Percentiles rank a stretch among this genome's conserved stretches.
These are phyloP conservation scores for Penicillium malachiteum DNA, from an alignment of 495 filamentous ascomycete species.

Conservation along the genomic window DNA sequence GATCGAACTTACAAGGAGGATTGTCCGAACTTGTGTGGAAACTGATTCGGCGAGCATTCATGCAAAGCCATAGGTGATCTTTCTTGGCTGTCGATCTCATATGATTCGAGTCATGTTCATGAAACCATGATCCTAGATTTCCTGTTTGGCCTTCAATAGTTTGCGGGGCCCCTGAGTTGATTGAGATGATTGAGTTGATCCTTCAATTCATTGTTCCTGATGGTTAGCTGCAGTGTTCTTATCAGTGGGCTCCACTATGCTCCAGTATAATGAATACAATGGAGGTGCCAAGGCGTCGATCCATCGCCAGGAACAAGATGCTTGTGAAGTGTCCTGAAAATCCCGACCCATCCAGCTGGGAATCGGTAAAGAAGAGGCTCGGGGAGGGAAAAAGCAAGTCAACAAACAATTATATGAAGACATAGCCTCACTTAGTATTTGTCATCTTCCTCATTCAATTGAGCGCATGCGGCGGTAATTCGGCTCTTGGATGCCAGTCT, in stretches of 20 bases:
- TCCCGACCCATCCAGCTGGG: too few species aligned
- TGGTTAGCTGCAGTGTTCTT: not conserved
- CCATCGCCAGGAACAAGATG: not conserved
- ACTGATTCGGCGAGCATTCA: too few species aligned
- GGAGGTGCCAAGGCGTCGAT: not conserved
- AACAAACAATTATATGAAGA: too few species aligned
- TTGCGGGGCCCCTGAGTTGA: not conserved
- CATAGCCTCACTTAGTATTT: not conserved
- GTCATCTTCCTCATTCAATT: conserved; percentile 12
- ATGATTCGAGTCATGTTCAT: conserved; percentile 7
- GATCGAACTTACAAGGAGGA: not conserved
- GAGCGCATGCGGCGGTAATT: conserved; percentile 4
- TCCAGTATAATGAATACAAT: not conserved
- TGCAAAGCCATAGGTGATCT: conserved; percentile 13
- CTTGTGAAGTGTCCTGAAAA: not conserved
- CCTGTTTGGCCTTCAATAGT: not conserved
- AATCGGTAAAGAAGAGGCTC: too few species aligned
- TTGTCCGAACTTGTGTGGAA: too few species aligned
- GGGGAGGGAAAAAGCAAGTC: too few species aligned
- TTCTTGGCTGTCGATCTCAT: conserved; percentile 23
- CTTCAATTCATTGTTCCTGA: not conserved
- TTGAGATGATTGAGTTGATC: not conserved
- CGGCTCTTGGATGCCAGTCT: not conserved
- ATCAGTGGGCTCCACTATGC: not conserved
- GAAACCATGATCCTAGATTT: not conserved